Percentiles rank a stretch among this genome's conserved stretches.
phyloP scores from a whole-genome alignment of 2,329 filamentous ascomycete species.

The Nigrospora osmanthi region DNA sequence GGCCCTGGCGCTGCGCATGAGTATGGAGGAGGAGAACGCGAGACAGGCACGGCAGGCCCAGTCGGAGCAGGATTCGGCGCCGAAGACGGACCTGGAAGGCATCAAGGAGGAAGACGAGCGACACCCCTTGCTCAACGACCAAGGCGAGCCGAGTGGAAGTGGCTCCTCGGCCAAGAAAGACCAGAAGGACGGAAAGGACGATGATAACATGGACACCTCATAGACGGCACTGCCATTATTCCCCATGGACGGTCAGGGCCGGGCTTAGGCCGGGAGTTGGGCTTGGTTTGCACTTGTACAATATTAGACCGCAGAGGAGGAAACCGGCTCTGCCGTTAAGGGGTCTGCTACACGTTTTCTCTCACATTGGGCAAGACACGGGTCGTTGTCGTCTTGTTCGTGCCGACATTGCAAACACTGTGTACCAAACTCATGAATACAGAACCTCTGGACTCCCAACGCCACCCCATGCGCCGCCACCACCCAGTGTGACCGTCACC shows the following conservation, averaged over 20 bases:
- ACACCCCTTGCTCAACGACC: slow-evolving; percentile 55
- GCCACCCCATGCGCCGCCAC: no score
- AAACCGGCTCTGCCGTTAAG: no score
- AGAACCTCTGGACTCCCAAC: no score
- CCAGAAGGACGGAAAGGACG: slow-evolving; percentile 43
- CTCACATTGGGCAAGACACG: no score
- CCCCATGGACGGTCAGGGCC: no score
- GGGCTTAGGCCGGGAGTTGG: no score
- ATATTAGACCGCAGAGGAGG: slow-evolving; percentile 3
- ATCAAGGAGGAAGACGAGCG: slow-evolving; percentile 75
- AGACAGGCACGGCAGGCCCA: slow-evolving; percentile 79
- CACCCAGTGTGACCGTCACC: no score
- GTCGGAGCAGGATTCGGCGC: slow-evolving; percentile 63
- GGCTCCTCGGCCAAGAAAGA: slow-evolving; percentile 35
- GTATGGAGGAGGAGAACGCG: slow-evolving; percentile 95
- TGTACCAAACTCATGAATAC: no score
- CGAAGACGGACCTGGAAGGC: slow-evolving; percentile 69
- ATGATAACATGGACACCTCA: slow-evolving; percentile 89
- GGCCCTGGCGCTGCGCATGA: slow-evolving; percentile 91
- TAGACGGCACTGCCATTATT: slow-evolving; percentile 26
- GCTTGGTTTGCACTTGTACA: slow-evolving; percentile 1
- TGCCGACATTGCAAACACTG: no score
- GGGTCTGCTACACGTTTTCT: no score
- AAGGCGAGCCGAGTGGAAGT: slow-evolving; percentile 56
- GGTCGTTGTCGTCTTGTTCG: no score